These are phyloP conservation scores for Trametes pubescens DNA, from an alignment of 1,284 basidiomycete species.

Conservation along the genomic window DNA sequence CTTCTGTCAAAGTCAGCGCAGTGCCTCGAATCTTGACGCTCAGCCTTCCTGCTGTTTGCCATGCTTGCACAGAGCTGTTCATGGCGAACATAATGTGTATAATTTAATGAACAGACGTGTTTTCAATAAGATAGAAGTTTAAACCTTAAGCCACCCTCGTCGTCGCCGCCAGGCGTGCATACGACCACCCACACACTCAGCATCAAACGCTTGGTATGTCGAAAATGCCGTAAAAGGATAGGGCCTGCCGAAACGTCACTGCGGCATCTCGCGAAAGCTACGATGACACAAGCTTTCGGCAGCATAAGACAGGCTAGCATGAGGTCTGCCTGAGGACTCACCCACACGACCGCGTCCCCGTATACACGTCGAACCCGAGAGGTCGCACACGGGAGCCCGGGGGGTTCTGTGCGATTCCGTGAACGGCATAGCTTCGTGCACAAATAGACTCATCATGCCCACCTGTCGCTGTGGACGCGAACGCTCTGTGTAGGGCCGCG, in stretches of 20 bases:
- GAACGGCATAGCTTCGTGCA: too few relatives aligned
- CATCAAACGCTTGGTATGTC: conserved; percentile 4
- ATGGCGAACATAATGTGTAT: too few relatives aligned
- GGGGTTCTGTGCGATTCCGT: too few relatives aligned
- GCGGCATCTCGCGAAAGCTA: conserved; percentile 1
- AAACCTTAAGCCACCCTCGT: too few relatives aligned
- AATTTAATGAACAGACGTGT: too few relatives aligned
- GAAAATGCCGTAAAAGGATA: not conserved
- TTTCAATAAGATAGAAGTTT: too few relatives aligned
- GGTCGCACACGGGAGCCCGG: too few relatives aligned
- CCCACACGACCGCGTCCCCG: not conserved
- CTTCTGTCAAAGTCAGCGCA: not conserved
- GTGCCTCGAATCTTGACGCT: not conserved
- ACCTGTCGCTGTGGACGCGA: too few relatives aligned
- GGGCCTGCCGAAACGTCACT: not conserved
- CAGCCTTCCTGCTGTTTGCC: not conserved
- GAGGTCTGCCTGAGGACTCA: not conserved
- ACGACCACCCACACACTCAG: not conserved
- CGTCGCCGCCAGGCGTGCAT: not conserved
- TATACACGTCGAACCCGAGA: not conserved
- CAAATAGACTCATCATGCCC: too few relatives aligned
- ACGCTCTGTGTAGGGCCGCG: too few relatives aligned
- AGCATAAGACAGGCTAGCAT: not conserved
- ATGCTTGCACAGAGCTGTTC: not conserved
- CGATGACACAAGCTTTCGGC: not conserved